Evolutionary conservation across 768 basidiomycete species (phyloP).

Genomic region (Amanita rimosa): DNA sequence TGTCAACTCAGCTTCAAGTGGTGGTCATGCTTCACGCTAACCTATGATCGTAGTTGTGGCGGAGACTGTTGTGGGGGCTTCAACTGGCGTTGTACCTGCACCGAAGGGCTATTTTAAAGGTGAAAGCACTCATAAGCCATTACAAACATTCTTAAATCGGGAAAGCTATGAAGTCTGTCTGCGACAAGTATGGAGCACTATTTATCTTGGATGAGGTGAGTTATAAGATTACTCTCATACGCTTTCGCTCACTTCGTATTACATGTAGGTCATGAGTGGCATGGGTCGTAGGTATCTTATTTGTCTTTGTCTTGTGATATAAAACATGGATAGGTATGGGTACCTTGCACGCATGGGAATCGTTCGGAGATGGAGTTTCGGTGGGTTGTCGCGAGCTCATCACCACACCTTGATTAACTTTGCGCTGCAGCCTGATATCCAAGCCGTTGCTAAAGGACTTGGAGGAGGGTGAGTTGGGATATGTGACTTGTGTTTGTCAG

Average conservation of each 20-base stretch:
- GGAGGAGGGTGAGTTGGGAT: slow-evolving; percentile 71
- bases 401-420: not conserved
- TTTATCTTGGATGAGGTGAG: slow-evolving; percentile 78
- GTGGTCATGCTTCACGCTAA: not conserved
- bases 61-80: slow-evolving; percentile 82
- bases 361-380: slow-evolving; percentile 61
- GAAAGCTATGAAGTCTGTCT: slow-evolving; percentile 68
- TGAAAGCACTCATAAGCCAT: slow-evolving; percentile 3
- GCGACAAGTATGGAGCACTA: slow-evolving; percentile 63
- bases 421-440: slow-evolving; percentile 57
- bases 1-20: slow-evolving; percentile 7
- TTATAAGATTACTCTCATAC: not conserved
- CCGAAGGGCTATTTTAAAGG: slow-evolving; percentile 77
- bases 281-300: slow-evolving; percentile 61
- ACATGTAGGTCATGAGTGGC: slow-evolving; percentile 62
- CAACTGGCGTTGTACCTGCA: slow-evolving; percentile 63
- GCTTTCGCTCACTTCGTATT: not conserved
- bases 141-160: not conserved
- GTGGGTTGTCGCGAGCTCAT: slow-evolving; percentile 16
- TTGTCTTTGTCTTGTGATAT: not conserved
- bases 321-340: slow-evolving; percentile 57
- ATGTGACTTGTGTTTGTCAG: not conserved
- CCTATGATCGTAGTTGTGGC: slow-evolving; percentile 48
- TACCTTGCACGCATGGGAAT: slow-evolving; percentile 79
- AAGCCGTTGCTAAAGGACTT: slow-evolving; percentile 83